Evolutionary conservation across 2,329 filamentous ascomycete genomes (phyloP).

Genomic region (Hypoxylon sp.): DNA sequence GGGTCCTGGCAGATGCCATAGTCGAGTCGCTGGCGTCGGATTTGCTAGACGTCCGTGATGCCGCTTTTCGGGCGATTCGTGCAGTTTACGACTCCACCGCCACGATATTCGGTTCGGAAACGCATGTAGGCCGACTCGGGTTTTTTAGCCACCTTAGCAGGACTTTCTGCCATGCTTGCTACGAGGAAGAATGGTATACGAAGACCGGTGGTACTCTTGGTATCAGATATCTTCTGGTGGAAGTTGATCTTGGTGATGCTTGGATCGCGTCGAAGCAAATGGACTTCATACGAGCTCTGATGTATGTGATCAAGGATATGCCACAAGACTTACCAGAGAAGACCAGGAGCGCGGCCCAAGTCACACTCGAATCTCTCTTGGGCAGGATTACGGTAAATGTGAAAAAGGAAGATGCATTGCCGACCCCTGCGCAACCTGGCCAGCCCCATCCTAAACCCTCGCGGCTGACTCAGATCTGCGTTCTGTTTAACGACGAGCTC

Average conservation of each 20-base stretch:
- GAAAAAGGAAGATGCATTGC: slow-evolving; percentile 80
- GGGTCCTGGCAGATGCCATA: slow-evolving; percentile 88
- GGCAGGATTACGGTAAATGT: slow-evolving; percentile 81
- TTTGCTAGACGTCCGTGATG: slow-evolving; percentile 80
- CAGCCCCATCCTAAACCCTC: slow-evolving; percentile 64
- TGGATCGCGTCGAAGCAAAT: slow-evolving; percentile 88
- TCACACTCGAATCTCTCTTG: slow-evolving; percentile 84
- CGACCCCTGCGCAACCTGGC: slow-evolving; percentile 54
- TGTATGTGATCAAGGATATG: slow-evolving; percentile 99
- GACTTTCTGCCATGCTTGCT: slow-evolving; percentile 92
- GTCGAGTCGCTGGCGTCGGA: slow-evolving; percentile 92
- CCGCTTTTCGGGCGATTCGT: slow-evolving; percentile 81
- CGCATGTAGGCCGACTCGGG: slow-evolving; percentile 78
- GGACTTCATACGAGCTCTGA: slow-evolving; percentile 89
- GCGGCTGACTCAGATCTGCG: slow-evolving; percentile 81
- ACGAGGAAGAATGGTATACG: slow-evolving; percentile 98
- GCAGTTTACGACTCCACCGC: slow-evolving; percentile 81
- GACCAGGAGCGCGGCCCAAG: slow-evolving; percentile 84
- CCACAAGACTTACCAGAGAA: slow-evolving; percentile 92
- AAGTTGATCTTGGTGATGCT: slow-evolving; percentile 82
- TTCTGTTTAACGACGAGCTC: slow-evolving; percentile 87
- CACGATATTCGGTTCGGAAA: slow-evolving; percentile 81
- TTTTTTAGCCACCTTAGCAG: slow-evolving; percentile 88
- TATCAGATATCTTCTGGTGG: slow-evolving; percentile 87
- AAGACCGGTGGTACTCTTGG: slow-evolving; percentile 93